Conservation (phyloP, 2,329 filamentous ascomycete species). For the Leptographium wingfieldii region DNA sequence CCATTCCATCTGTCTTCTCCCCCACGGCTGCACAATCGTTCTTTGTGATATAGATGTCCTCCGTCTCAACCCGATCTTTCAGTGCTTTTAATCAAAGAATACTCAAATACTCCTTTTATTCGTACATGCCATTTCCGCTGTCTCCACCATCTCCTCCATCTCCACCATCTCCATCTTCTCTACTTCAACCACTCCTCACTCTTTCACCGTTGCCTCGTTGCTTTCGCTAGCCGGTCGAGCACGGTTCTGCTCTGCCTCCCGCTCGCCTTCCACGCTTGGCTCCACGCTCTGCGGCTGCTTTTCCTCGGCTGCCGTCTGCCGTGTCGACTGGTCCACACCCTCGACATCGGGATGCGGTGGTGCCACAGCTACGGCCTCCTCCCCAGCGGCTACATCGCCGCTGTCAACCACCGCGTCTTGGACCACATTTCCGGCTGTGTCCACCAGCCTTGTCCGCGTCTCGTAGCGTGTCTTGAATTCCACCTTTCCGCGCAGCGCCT, state of each 20-base stretch:
- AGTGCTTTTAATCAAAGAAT: not conserved
- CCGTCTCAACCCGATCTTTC: not conserved
- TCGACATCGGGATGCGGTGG: constrained; percentile 50
- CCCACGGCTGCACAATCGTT: not conserved
- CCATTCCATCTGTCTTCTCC: not conserved
- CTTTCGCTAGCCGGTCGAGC: constrained; percentile 52
- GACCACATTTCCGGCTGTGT: constrained; percentile 65
- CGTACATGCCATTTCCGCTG: not conserved
- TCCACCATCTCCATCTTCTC: not conserved
- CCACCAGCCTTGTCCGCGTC: constrained; percentile 77
- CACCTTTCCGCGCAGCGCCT: constrained; percentile 77
- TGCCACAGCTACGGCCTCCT: constrained; percentile 26
- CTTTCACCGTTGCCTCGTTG: constrained; percentile 33
- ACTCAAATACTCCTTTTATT: not conserved
- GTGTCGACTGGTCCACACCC: constrained; percentile 46
- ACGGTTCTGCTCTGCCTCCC: constrained; percentile 39
- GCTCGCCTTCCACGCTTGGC: constrained; percentile 46
- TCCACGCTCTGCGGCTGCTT: constrained; percentile 27
- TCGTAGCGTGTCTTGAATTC: constrained; percentile 94
- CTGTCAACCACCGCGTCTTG: constrained; percentile 22
- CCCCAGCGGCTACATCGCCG: constrained; percentile 23
- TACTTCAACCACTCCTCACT: not conserved
- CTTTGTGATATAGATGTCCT: not conserved
- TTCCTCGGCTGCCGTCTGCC: constrained; percentile 23
- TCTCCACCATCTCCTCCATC: not conserved